Evolutionary conservation across 305 asterid genomes (phyloP), one percentile per base, ranked within the genome.

Genomic region (Fraxinus xanthoxyloides): DNA sequence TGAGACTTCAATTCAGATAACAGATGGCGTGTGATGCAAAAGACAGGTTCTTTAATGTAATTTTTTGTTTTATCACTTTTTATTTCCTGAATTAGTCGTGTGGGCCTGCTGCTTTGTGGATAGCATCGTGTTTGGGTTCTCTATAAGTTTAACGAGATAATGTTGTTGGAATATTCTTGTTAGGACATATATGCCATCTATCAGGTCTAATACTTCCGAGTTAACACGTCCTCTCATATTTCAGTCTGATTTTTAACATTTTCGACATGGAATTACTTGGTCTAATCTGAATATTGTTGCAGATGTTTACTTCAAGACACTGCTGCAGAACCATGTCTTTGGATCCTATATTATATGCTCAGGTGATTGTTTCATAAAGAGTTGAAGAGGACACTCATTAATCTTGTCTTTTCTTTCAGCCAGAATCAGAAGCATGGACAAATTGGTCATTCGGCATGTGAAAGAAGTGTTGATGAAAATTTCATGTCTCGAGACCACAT

Each of bases 401-500:
- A 63, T 63, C n/a, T 65, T 10, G 72, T 65, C 72, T 26, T 63
- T 23, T 0, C 72, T 65, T 65, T 23, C 28, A 21, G 69, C 28
- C 30, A 59, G 30, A 59, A 59, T 2, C 82, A 69, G 48, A 31
- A 79, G 30, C 8, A 32, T 40, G 38, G 46, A 80, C 30, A 75
- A 65, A 72, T 46, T 65, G 43, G 75, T 73, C 75, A 36, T 56
- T 56, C 5, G 19, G 59, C 76, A 75, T 81, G 84, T 81, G 84
- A 74, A 81, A 81, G 75, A 81, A 38, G 80, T 81, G 82, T 70
- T 46, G 21, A 73, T 76, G 30, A 75, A 46, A 82, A 65, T 24
- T 43, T 72, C 80, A 36, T 3, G 26, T 72, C 79, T 84, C 77
- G 10, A 24, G 30, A 35, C 88, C 91, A 88, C 91, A 86, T 77